A percentile compares a stretch with the other conserved stretches of the same genome.
Conservation (phyloP, 306 rosid species). For the Glycine soja region DNA sequence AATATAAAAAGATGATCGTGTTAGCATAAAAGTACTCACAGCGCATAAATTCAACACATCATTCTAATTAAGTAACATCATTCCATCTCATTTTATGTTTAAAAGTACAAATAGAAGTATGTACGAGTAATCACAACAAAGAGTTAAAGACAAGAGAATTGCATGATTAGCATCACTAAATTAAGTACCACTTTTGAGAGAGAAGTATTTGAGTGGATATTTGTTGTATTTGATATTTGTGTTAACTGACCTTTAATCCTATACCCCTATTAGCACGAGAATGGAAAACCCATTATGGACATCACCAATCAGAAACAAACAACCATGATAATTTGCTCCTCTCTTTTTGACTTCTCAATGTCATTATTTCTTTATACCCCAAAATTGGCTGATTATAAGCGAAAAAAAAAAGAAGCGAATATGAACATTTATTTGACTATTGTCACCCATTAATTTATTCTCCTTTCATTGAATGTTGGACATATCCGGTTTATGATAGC, state of each 20-base stretch:
- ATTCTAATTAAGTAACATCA: neutral
- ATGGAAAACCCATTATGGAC: slow-evolving; percentile 7
- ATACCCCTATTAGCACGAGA: slow-evolving; percentile 35
- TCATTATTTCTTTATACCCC: slow-evolving; percentile 14
- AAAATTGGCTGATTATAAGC: slow-evolving; percentile 48
- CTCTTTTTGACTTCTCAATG: slow-evolving; percentile 51
- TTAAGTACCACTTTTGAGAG: slow-evolving; percentile 52
- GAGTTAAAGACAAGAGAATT: slow-evolving; percentile 60
- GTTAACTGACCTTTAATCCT: slow-evolving; percentile 32
- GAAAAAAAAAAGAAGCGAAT: neutral
- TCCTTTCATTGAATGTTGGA: no score
- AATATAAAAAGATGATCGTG: neutral
- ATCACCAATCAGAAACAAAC: slow-evolving; percentile 9
- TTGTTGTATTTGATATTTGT: slow-evolving; percentile 43
- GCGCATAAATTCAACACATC: neutral
- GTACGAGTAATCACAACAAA: slow-evolving; percentile 46
- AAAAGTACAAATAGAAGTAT: slow-evolving; percentile 28
- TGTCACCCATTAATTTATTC: no score
- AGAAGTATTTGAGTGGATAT: slow-evolving; percentile 58
- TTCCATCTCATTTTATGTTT: slow-evolving; percentile 6
- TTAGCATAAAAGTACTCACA: neutral
- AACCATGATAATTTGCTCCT: slow-evolving; percentile 22
- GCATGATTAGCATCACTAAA: slow-evolving; percentile 60
- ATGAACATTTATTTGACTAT: slow-evolving; percentile 13
- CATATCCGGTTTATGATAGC: no score